Base-by-base conservation (phyloP, 768 basidiomycete genomes). In the Lepiota venenata region DNA sequence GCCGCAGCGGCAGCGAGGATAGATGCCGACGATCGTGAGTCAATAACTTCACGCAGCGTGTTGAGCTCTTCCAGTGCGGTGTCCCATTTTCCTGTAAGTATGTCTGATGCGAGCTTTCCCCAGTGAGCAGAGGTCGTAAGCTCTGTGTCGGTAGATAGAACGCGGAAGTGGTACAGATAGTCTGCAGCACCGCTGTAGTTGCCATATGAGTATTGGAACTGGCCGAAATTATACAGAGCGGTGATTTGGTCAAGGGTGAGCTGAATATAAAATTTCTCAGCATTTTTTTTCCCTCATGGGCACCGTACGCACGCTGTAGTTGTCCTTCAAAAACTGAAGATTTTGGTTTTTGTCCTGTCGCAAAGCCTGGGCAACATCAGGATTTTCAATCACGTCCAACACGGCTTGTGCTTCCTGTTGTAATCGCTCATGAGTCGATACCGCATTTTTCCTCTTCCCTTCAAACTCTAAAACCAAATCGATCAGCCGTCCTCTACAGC, bases 181-280 rank as follows among this genome's bases (percentile, higher is more conserved):
- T 98, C 93, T 45, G 95, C 94, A 14, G 97, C 94, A 46, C 91
- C 91, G 63, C 86, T 88, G 77, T 99, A 99, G 71, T 93, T 93
- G 41, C 97, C 97, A 69, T 92, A 92, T n/a, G 96, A 91, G 73
- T 93, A 99, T 74, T 97, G 95, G 76, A 95, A 98, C 66, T 98
- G 90, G 50, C 97, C 97, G 72, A 96, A 98, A 74, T 94, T 93
- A 78, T 99, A 98, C 8, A 99, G 77, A 1, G 91, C 91, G 40
- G 87, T 91, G 67, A 98, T 97, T 83, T 97, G 92, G 56, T 96
- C 94, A 56, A 94, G 76, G 14, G 90, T 93, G 55, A 99, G 84
- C 96, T 98, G 69, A 32, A 32, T 32, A 32, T 32, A 0, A 61
- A 37, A 27, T 27, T 46, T 12, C 56, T 51, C 46, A 27, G 15